Evolutionary conservation across 2,329 filamentous ascomycete genomes (phyloP), one percentile per base, ranked within the genome.

Genomic region (Tolypocladium sp.): DNA sequence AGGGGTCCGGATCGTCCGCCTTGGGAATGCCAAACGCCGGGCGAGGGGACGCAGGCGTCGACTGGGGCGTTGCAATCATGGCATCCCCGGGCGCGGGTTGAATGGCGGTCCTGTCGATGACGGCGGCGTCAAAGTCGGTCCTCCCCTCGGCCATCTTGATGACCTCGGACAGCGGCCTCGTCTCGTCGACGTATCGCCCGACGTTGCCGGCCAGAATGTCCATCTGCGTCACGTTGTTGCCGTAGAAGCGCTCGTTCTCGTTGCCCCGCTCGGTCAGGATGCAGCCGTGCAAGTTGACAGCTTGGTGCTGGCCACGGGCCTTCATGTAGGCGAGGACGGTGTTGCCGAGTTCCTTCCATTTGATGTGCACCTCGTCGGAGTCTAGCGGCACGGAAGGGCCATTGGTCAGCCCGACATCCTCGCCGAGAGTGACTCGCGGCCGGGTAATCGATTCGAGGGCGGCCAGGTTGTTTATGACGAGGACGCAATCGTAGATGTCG

Each of bases 401-500:
- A 9, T 87, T 85, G 8, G 87, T 84, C 33, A 91, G 84, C 62
- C 84, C 87, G 57, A 96, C 82, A 70, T 96, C 91, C 53, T 89
- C 87, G 7, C 92, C 92, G 2, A 97, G 77, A 0, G 90, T 94
- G 58, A 91, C 86, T 57, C 88, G 84, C 4, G 93, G 77, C 60
- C 86, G 87, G 41, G 90, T 91, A 69, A 97, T 95, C 1, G 89
- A 85, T 64, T 96, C 89, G 54, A 97, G 77, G 8, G 92, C 91
- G 59, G 90, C 83, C 53, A 90, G 85, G 52, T 89, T 92, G 76
- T 96, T 97, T 70, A 97, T 92, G 41, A 97, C 89, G 10, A 97
- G 82, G 17, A 97, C 89, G 69, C 92, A 96, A 72, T 97, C 93
- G 77, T 97, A 97, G 38, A 97, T 92, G 70, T 97, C 93, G 46